Evolutionary conservation across 2,329 filamentous ascomycete species (phyloP).

Genomic region (Ilyonectria mors-panacis): DNA sequence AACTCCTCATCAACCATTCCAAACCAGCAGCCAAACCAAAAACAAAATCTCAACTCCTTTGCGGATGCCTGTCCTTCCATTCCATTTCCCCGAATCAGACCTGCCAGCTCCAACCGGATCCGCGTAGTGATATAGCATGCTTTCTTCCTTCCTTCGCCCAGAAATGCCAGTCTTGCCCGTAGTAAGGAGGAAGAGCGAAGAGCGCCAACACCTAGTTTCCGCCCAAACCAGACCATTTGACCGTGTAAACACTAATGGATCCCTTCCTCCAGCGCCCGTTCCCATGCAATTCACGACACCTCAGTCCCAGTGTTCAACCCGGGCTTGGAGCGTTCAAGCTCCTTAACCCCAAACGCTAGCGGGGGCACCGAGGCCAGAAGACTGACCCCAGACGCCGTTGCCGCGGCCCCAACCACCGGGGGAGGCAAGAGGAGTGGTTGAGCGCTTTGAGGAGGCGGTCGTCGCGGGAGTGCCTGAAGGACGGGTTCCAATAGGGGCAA

Average conservation of each 20-base stretch:
- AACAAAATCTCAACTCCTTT: slow-evolving; percentile 46
- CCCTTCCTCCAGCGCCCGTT: slow-evolving; percentile 47
- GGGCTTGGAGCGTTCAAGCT: slow-evolving; percentile 10
- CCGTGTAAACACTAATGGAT: slow-evolving; percentile 41
- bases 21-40: slow-evolving; percentile 41
- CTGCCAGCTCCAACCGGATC: slow-evolving; percentile 40
- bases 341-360: slow-evolving; percentile 94
- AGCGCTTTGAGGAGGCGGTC: slow-evolving; percentile 76
- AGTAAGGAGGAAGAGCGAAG: slow-evolving; percentile 27
- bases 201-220: slow-evolving; percentile 26
- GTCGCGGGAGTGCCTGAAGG: slow-evolving; percentile 73
- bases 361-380: slow-evolving; percentile 85
- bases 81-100: slow-evolving; percentile 39
- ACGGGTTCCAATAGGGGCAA: slow-evolving; percentile 94
- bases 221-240: slow-evolving; percentile 38
- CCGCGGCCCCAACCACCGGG: slow-evolving; percentile 87
- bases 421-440: slow-evolving; percentile 93
- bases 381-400: slow-evolving; percentile 87
- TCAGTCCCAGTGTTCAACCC: slow-evolving; percentile 19
- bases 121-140: slow-evolving; percentile 36
- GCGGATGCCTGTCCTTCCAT: slow-evolving; percentile 45
- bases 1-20: slow-evolving; percentile 44
- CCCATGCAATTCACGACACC: slow-evolving; percentile 46
- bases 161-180: slow-evolving; percentile 20
- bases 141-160: slow-evolving; percentile 26